Percentiles rank a stretch among this genome's conserved stretches.
These are phyloP conservation scores for Gnomoniopsis smithogilvyi DNA, from an alignment of 2,329 filamentous ascomycete genomes.

Conservation along the genomic window DNA sequence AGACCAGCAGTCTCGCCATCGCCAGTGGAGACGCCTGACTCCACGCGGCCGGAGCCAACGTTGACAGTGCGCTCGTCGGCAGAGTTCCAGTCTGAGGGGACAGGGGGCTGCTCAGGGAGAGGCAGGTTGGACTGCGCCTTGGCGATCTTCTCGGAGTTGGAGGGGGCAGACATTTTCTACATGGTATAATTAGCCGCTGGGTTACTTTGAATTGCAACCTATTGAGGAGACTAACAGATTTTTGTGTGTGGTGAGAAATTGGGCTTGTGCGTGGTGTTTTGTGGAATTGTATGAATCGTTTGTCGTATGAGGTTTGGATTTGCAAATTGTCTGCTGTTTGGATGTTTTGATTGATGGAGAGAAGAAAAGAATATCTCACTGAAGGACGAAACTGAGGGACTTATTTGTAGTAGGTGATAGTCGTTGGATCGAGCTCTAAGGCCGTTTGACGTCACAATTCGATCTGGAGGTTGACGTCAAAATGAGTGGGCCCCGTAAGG, in stretches of 20 bases:
- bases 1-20: conserved; percentile 49
- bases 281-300: background rate
- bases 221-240: conserved; percentile 2
- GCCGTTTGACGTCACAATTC: conserved; percentile 13
- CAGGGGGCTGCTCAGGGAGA: conserved; percentile 73
- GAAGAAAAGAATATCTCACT: no score
- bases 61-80: conserved; percentile 66
- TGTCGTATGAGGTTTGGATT: background rate
- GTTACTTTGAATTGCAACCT: background rate
- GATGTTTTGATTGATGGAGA: no score
- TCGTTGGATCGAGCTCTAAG: background rate
- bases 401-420: conserved; percentile 11
- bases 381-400: background rate
- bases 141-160: conserved; percentile 64
- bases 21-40: conserved; percentile 51
- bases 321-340: background rate
- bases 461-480: conserved; percentile 17
- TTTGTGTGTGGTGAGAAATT: background rate
- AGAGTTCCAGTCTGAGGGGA: conserved; percentile 76
- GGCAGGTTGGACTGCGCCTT: conserved; percentile 70
- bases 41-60: conserved; percentile 59
- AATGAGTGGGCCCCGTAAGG: conserved; percentile 4
- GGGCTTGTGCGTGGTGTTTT: background rate
- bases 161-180: conserved; percentile 34
- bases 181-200: background rate